Base-by-base conservation (phyloP, 495 filamentous ascomycete genomes). In the Penicillium waksmanii region DNA sequence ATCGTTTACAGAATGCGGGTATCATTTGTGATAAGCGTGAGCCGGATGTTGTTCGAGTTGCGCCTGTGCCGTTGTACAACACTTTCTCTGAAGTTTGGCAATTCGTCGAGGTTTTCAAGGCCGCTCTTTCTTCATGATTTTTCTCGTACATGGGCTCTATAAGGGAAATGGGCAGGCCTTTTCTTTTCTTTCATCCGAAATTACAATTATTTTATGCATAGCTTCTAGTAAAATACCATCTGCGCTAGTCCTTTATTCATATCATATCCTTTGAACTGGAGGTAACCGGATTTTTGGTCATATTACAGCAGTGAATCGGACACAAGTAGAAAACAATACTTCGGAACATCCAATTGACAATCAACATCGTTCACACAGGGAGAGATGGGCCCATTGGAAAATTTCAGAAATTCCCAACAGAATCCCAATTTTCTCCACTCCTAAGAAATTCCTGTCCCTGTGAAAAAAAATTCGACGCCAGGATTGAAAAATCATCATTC, bases 41-140 rank as follows among this genome's bases (percentile, higher is more conserved):
- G 69, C 95, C 95, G n/a, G 87, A 93, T 74, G 95, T 98, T 38
- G 84, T 98, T 10, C 82, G 95, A n/a, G 91, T 96, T 4, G 93
- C 94, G n/a, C 95, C 95, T 1, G 84, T 87, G 51, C 94, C 95
- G 34, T 66, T 98, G 51, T 98, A 96, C 72, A 97, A 97, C 75
- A 87, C 80, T 1, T 97, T 87, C 68, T 75, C 71, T 49, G 95
- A 98, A 68, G 88, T 91, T 8, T 90, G 85, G 72, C 66, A 70
- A 3, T 98, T 97, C 74, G 86, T 89, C 5, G 65, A 84, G 58
- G 82, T 68, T n/a, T 69, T 80, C 43, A 73, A 69, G 62, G 59
- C 60, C 15, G 73, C 77, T 9, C 50, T 79, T 56, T 46, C 54
- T 35, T 48, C 42, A n/a, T 65, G 34, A 35, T 48, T 9, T 23